Evolutionary conservation across 257 asterid species (phyloP).

Genomic region (Fraxinus quadrangulata): DNA sequence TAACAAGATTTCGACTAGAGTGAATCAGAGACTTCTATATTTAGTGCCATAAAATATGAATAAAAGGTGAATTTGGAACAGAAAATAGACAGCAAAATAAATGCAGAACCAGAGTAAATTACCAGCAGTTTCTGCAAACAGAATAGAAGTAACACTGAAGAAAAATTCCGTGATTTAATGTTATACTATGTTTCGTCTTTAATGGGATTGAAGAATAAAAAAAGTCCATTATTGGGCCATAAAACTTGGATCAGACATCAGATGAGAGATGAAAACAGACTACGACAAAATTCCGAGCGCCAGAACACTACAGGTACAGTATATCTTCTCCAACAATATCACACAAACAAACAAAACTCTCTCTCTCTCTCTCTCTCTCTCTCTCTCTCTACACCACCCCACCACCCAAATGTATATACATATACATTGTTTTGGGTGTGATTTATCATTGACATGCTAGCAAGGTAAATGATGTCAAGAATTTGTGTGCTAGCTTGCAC

Average conservation of each 20-base stretch:
- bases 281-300: conserved; percentile 32
- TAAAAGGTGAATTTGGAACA: conserved; percentile 1
- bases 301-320: conserved; percentile 39
- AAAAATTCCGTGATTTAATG: neutral
- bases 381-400: neutral
- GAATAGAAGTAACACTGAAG: neutral
- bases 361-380: conserved; percentile 22
- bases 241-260: conserved; percentile 23
- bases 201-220: conserved; percentile 17
- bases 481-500: too few relatives aligned
- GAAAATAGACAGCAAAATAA: neutral
- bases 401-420: neutral
- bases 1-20: neutral
- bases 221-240: conserved; percentile 26
- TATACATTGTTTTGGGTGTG: too few relatives aligned
- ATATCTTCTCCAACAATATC: conserved; percentile 32
- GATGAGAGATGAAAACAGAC: conserved; percentile 24
- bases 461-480: too few relatives aligned
- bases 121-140: conserved; percentile 16
- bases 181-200: neutral
- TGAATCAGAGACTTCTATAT: neutral
- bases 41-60: neutral
- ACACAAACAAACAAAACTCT: conserved; percentile 40
- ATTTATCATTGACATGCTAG: too few relatives aligned
- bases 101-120: conserved; percentile 20